phyloP scores from a whole-genome alignment of 768 basidiomycete genomes.

The Tulasnella sp. region DNA sequence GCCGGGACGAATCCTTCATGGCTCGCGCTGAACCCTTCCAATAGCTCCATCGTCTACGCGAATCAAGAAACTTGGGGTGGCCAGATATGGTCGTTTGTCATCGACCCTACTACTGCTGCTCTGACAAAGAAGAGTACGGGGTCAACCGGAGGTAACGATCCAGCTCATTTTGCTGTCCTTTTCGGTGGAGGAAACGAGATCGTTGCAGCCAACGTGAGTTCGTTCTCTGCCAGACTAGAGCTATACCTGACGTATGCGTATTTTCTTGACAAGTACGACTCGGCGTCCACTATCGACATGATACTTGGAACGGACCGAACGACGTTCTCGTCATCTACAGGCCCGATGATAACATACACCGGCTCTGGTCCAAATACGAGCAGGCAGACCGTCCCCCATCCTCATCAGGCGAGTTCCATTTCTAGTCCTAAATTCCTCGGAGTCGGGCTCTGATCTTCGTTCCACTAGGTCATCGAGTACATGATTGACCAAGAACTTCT shows the following conservation, averaged over 20 bases:
- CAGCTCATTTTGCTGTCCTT: constrained; percentile 18
- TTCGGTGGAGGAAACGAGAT: constrained; percentile 14
- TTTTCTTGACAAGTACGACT: neutral
- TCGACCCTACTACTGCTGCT: constrained; percentile 2
- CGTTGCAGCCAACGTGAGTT: constrained; percentile 18
- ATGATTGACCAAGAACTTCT: neutral
- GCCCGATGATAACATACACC: constrained; percentile 12
- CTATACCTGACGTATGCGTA: neutral
- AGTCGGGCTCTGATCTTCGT: neutral
- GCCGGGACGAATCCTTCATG: constrained; percentile 15
- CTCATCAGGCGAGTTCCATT: constrained; percentile 19
- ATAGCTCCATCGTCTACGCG: constrained; percentile 14
- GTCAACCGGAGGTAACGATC: constrained; percentile 9
- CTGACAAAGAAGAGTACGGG: constrained; percentile 1
- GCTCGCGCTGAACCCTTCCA: constrained; percentile 6
- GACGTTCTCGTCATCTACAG: neutral
- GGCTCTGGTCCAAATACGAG: constrained; percentile 20
- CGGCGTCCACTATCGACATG: neutral
- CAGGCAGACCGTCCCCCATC: constrained; percentile 20
- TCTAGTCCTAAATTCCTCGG: neutral
- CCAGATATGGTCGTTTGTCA: neutral
- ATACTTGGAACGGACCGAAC: neutral
- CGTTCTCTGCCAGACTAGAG: neutral
- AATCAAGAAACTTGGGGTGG: constrained; percentile 9
- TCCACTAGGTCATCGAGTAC: constrained; percentile 10